Evolutionary conservation across 305 asterid genomes (phyloP).

Genomic region (Striga hermonthica): DNA sequence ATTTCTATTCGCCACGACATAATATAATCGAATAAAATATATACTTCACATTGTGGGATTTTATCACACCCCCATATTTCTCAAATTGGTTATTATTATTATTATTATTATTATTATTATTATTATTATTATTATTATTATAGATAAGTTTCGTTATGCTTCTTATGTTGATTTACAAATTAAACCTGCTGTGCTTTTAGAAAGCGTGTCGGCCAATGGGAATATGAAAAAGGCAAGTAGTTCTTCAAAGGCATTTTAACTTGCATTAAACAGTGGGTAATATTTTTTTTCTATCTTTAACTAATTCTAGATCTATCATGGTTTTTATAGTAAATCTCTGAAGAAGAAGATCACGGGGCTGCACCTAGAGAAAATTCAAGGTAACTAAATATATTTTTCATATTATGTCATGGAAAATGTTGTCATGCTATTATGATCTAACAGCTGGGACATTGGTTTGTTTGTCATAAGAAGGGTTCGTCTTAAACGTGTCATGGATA

Average conservation of each 20-base stretch:
- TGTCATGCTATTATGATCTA: constrained; percentile 7
- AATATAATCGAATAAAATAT: no score
- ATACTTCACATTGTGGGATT: no score
- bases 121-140: no score
- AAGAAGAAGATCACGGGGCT: constrained; percentile 48
- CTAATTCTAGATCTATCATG: constrained; percentile 28
- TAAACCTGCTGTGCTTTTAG: constrained; percentile 32
- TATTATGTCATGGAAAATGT: no score
- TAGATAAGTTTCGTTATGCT: no score
- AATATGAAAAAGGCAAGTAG: constrained; percentile 43
- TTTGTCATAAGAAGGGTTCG: constrained; percentile 44
- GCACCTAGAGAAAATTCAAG: constrained; percentile 66
- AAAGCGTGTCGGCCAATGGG: constrained; percentile 45
- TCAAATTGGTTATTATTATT: no score
- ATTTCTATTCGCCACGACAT: constrained; percentile 28
- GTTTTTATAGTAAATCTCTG: constrained; percentile 40
- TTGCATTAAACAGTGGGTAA: not conserved
- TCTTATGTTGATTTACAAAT: constrained; percentile 11
- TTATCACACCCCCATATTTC: no score
- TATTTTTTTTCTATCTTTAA: constrained; percentile 5
- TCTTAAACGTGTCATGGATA: constrained; percentile 65
- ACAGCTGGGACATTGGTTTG: constrained; percentile 25
- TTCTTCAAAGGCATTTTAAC: constrained; percentile 49
- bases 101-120: no score
- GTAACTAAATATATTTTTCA: constrained; percentile 41